Percentiles rank a stretch among this genome's conserved stretches.
These are phyloP conservation scores for Parmelia sp. DNA, from an alignment of 495 filamentous ascomycete genomes.

Conservation along the genomic window DNA sequence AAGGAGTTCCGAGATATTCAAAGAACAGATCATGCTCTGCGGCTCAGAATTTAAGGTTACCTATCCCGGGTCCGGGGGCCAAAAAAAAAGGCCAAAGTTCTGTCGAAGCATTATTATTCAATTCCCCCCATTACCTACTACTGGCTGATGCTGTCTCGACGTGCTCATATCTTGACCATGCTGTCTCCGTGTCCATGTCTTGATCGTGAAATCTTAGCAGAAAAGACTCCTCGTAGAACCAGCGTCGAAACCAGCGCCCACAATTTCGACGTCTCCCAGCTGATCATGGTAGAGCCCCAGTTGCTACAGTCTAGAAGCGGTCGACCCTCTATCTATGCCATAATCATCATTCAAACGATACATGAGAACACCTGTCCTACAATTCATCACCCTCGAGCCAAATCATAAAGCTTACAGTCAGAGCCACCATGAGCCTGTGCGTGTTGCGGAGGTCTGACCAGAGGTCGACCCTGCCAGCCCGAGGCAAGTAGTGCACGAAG, in stretches of 20 bases:
- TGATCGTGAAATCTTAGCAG: background rate
- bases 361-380: background rate
- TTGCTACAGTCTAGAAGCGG: background rate
- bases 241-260: background rate
- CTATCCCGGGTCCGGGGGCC: background rate
- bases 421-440: background rate
- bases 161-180: no score
- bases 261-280: background rate
- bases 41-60: constrained; percentile 17
- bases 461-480: background rate
- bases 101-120: background rate
- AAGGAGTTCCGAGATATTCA: constrained; percentile 1
- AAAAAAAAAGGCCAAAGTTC: background rate
- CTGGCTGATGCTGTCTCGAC: no score
- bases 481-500: background rate
- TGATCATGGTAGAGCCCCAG: background rate
- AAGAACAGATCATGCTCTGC: constrained; percentile 21
- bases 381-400: background rate
- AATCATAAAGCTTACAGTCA: background rate
- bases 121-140: background rate
- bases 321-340: background rate
- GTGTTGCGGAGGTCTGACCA: background rate
- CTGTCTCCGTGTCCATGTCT: background rate
- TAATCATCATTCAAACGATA: background rate
- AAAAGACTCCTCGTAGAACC: background rate